Evolutionary conservation across 441 rosid genomes (phyloP).

Genomic region (Viola pubescens): DNA sequence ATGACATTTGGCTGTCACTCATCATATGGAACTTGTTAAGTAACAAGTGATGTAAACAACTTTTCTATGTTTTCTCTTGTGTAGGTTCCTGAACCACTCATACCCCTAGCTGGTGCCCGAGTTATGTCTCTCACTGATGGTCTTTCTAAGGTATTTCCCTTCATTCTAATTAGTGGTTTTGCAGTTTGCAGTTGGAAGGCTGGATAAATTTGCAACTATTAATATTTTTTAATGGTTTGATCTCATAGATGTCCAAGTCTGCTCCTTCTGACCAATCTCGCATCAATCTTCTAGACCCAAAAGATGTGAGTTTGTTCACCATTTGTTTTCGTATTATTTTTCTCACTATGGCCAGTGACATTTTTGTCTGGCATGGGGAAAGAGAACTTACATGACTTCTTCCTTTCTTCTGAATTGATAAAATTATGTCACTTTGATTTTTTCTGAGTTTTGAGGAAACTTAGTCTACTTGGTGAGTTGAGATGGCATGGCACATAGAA

Average conservation of each 20-base stretch:
- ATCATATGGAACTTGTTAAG: constrained; percentile 15
- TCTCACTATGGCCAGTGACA: background rate
- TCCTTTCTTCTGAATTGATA: background rate
- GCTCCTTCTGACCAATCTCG: constrained; percentile 88
- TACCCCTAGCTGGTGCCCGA: constrained; percentile 82
- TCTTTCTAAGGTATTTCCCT: constrained; percentile 63
- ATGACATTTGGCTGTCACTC: constrained; percentile 16
- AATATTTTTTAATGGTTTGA: constrained; percentile 20
- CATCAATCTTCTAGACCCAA: constrained; percentile 91
- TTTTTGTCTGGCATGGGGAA: constrained; percentile 2
- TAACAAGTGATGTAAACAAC: constrained; percentile 8
- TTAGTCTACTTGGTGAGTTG: background rate
- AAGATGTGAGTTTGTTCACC: constrained; percentile 52
- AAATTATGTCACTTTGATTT: background rate
- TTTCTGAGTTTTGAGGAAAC: too few relatives aligned
- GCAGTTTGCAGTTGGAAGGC: background rate
- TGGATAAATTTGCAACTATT: constrained; percentile 4
- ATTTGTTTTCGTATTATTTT: too few relatives aligned
- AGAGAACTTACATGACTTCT: background rate
- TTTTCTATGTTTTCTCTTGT: constrained; percentile 16
- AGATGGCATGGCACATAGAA: constrained; percentile 5
- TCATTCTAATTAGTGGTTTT: constrained; percentile 4
- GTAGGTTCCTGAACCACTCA: constrained; percentile 84
- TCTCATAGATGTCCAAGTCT: constrained; percentile 88
- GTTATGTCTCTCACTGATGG: constrained; percentile 94